Base-by-base conservation (phyloP, 108 stramenopile species). In the Fistulifera pelliculosa region DNA sequence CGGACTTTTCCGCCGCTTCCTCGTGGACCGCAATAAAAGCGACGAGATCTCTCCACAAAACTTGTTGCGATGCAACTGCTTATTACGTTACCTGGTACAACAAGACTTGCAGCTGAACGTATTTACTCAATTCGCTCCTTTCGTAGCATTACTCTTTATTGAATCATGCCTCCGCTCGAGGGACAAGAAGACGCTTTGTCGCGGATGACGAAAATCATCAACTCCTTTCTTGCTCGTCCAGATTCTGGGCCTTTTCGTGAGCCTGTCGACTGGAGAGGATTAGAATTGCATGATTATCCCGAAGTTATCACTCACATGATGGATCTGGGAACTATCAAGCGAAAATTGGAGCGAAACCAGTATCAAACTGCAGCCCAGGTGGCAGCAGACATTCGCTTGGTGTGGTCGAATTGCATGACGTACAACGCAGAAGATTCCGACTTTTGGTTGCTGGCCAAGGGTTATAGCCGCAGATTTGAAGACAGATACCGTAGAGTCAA, bases 291-390 rank as follows among this genome's bases (percentile, higher is more conserved):
- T 38, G 98, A 99, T 71, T 99, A 99, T 64, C 98, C 96, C 41
- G 66, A 92, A 55, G 66, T 97, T 13, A 83, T 99, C 45, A 76
- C 78, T 41, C 83, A 79, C 22, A 93, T 93, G 75, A 97, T 97
- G 96, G 98, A 99, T 73, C 79, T 99, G 39, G 93, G 94, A 24
- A 97, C 96, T 16, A 76, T 99, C 49, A 90, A 93, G 60, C 62
- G 69, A 8, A 85, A 88, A 41, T 43, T 99, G 18, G 92, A 94
- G 47, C 77, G 83, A 16, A 73, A 77, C 14, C 65, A 81, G 23
- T 99, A 99, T 65, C 27, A 41, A 13, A 77, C 67, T 7, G 70
- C 83, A 17, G 66, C 71, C 25, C 88, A 86, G 51, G 74, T 71
- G 27, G 95, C 95, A 23, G 70, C 87, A 11, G 98, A 99, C 55